Evolutionary conservation across 192 early-diverging fungal genomes (phyloP).

Genomic region (Coemansia sp.): DNA sequence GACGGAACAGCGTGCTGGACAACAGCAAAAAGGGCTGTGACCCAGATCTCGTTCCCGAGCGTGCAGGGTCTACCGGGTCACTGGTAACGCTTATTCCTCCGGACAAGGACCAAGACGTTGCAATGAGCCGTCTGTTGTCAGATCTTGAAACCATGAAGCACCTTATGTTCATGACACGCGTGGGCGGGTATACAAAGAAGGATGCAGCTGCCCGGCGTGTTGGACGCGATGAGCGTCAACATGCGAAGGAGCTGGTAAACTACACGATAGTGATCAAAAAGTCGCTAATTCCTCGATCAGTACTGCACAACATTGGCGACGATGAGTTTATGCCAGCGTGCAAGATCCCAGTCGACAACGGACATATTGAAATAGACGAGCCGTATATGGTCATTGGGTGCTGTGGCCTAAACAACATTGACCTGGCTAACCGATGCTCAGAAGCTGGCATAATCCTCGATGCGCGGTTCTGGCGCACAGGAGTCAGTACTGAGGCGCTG

Average conservation of each 20-base stretch:
- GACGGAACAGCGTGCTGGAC: conserved; percentile 1
- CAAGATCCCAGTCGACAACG: conserved; percentile 22
- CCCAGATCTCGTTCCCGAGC: conserved; percentile 22
- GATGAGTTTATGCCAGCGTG: conserved; percentile 34
- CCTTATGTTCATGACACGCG: conserved; percentile 35
- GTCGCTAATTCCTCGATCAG: conserved; percentile 27
- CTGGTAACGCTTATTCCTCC: conserved; percentile 37
- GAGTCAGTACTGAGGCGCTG: conserved; percentile 34
- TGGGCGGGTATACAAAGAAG: conserved; percentile 18
- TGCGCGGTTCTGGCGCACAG: conserved; percentile 43
- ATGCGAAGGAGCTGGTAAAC: conserved; percentile 30
- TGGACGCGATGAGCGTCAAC: conserved; percentile 24
- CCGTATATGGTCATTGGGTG: conserved; percentile 41
- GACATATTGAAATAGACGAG: conserved; percentile 31
- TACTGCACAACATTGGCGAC: conserved; percentile 10
- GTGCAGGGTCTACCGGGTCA: conserved; percentile 15
- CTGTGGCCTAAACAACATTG: conserved; percentile 41
- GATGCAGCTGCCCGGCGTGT: conserved; percentile 20
- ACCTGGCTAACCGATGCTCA: conserved; percentile 16
- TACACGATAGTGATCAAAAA: conserved; percentile 29
- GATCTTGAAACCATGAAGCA: conserved; percentile 34
- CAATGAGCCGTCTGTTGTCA: conserved; percentile 30
- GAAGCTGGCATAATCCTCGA: conserved; percentile 47
- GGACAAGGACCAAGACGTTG: conserved; percentile 33
- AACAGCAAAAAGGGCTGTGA: conserved; percentile 12